Base-by-base conservation (phyloP, 257 asterid species). In the Echium plantagineum region DNA sequence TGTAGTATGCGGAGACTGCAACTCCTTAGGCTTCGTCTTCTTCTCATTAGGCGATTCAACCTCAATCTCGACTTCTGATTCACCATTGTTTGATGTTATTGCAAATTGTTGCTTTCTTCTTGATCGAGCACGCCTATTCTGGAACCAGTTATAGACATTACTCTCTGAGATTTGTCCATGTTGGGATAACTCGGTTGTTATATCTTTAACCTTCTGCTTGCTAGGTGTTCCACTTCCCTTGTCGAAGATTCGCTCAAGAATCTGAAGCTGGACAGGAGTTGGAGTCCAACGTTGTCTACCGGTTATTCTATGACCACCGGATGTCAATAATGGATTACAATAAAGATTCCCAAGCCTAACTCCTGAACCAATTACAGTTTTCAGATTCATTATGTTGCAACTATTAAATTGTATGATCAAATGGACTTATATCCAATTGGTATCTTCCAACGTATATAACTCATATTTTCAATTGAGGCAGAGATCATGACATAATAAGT, bases 201-300 rank as follows among this genome's bases (percentile, higher is more conserved):
- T 86, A 55, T 93, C 99, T 71, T 85, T 84, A 83, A 93, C 86
- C 81, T 89, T 93, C 79, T 86, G 97, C 78, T 93, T 93, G 77
- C 84, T 84, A 42, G 99, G 99, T 19, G 97, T 89, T 30, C 99
- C 99, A 56, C 79, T 84, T 69, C 95, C 99, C 65, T 86, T 95
- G 67, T 89, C 96, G 20, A 89, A 93, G 28, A 93, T 83, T n/a
- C 81, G 84, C 69, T 93, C 99, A 6, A 93, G 96, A 71, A 84
- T 81, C 79, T 93, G 99, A 71, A 93, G 99, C 75, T 90, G 97
- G 73, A 73, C 73, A 1, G 97, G 96, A 0, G 97, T 87, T 15
- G 97, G 97, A 57, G 97, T 90, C 97, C 97, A 90, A 15, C 97
- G 79, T 48, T 90, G 97, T 71, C 97, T 74, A 20, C 95, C 96